Evolutionary conservation across 768 basidiomycete species (phyloP), one percentile per base, ranked within the genome.

Genomic region (Fistulinella prunicolor): DNA sequence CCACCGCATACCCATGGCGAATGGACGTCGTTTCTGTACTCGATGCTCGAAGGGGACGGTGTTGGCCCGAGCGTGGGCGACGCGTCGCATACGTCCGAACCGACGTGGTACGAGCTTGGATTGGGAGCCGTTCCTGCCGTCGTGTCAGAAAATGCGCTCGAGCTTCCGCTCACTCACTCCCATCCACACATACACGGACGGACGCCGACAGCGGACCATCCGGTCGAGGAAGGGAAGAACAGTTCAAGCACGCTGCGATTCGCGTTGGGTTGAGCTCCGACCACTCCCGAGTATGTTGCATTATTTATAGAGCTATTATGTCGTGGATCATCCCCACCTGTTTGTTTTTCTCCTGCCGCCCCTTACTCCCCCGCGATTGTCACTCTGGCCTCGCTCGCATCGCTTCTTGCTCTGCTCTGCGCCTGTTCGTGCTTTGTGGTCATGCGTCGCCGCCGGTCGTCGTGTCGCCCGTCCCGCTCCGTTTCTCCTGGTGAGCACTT

Each of bases 1-100:
- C 34, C 55, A 1, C 24, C 43, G 0, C 56, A 50, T 9, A 34
- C 59, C 0, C 55, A 54, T 9, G 65, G 65, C 12, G 65, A 66
- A 35, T 66, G 65, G 65, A 66, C 65, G 0, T 66, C 66, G 5
- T 68, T 66, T 38, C 46, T 66, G 21, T 64, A 66, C 35, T 66
- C 65, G 13, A 60, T 66, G 64, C 66, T 66, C 24, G 65, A 66
- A 22, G 61, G 66, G 13, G 66, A 68, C 19, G 59, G 55, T 3
- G 55, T 57, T 3, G 56, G 55, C 8, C 29, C 44, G 14, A 43
- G n/a, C 26, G 44, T 52, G 10, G 55, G 48, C 2, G 36, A 34
- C 2, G 20, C 39, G 1, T 37, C 43, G 6, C 53, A 57, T 4
- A 3, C 44, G 0, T 30, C 59, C 13, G 63, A 57, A 26, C 44